A percentile compares a stretch with the other conserved stretches of the same genome.
Evolutionary conservation across 768 basidiomycete species (phyloP).

Genomic region (Boletus speciosus): DNA sequence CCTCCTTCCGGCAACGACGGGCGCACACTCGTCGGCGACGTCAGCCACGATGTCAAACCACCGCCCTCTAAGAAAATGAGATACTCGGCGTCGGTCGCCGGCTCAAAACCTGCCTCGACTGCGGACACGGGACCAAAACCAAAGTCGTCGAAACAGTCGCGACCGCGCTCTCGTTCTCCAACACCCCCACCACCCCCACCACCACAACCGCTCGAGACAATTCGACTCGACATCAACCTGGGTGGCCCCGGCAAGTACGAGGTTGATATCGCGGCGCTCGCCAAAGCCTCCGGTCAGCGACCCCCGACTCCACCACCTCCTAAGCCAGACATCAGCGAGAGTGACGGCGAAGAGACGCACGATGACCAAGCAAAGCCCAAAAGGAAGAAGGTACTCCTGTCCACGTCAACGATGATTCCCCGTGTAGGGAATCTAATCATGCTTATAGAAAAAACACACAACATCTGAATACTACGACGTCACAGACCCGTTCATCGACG

Average conservation of each 20-base stretch:
- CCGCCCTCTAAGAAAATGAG: conserved; percentile 30
- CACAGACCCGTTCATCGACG: conserved; percentile 94
- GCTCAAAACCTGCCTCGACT: conserved; percentile 28
- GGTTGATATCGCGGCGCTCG: conserved; percentile 56
- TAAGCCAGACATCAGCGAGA: conserved; percentile 53
- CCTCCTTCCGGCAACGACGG: conserved; percentile 12
- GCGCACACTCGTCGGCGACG: conserved; percentile 14
- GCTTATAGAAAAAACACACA: conserved; percentile 44
- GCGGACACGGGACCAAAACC: conserved; percentile 44
- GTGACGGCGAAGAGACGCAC: conserved; percentile 46
- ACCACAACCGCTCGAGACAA: conserved; percentile 54
- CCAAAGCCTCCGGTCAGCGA: conserved; percentile 65
- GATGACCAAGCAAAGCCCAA: conserved; percentile 32
- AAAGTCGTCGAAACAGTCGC: conserved; percentile 45
- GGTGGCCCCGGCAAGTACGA: conserved; percentile 76
- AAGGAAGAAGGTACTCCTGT: conserved; percentile 36
- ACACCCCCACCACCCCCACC: conserved; percentile 48
- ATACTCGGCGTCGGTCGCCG: conserved; percentile 23
- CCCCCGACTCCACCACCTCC: conserved; percentile 50
- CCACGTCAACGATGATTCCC: conserved; percentile 6
- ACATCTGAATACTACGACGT: conserved; percentile 85
- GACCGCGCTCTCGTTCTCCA: conserved; percentile 52
- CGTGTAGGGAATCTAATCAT: conserved; percentile 3
- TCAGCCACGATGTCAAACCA: conserved; percentile 22
- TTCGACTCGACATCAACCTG: conserved; percentile 64